Base-by-base conservation (phyloP, 306 rosid genomes). In the Herpetospermum pedunculosum region DNA sequence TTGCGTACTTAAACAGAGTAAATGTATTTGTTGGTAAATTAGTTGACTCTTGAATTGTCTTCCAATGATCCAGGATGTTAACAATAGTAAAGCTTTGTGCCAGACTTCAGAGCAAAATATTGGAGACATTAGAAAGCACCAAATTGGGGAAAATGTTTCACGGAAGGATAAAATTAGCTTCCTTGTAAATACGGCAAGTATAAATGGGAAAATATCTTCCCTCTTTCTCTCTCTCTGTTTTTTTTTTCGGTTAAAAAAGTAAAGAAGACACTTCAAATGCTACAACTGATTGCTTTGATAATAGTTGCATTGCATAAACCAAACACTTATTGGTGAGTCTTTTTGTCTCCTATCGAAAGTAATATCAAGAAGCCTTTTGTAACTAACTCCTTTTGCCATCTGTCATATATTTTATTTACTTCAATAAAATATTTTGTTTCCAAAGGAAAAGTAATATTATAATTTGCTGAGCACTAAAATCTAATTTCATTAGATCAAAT, bases 161-260 rank as follows among this genome's bases (percentile, higher is more conserved):
- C 75, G 83, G 70, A 81, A 72, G 80, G 85, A 78, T 19, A 83
- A 78, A 77, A 60, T 72, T 57, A 32, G 75, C 16, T 85, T 83
- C 60, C 85, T 85, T 67, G 83, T 83, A 23, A 81, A 35, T 59
- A 85, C 85, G 3, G 87, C 75, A 74, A 83, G 86, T 52, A 65
- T 44, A 47, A 32, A 10, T 29, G 52, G 38, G 21, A 18, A 60
- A 62, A n/a, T n/a, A 62, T 62, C 28, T 34, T 16, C 69, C 69
- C 21, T 30, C 12, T 26, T 1, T 35, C 43, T 60, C 44, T 60
- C 68, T 8, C 9, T 19, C 69, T 29, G n/a, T 47, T 63, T 28
- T 55, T 4, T 54, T 0, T 23, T 4, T n/a, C 5, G 23, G 2
- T 21, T 10, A 11, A 11, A 1, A 15, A 3, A 19, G 6, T 1